Conservation (phyloP, 2,329 filamentous ascomycete genomes). For the Fonsecaea nubica region DNA sequence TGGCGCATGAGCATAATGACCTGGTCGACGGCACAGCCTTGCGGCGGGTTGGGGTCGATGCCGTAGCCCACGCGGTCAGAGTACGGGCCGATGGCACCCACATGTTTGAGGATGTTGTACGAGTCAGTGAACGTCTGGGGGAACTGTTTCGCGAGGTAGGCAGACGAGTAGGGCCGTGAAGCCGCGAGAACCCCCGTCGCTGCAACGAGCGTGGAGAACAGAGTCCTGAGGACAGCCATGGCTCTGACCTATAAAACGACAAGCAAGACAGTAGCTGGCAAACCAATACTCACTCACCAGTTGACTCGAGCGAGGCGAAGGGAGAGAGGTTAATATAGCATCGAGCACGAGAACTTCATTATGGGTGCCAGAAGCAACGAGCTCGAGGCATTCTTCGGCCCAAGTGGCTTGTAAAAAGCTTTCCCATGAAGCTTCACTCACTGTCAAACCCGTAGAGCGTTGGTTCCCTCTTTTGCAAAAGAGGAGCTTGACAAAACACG, state of each 20-base stretch:
- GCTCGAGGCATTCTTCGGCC: background rate
- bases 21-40: conserved; percentile 61
- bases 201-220: background rate
- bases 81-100: conserved; percentile 94
- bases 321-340: background rate
- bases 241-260: background rate
- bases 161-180: background rate
- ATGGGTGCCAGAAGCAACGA: background rate
- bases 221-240: background rate
- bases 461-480: background rate
- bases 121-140: conserved; percentile 22
- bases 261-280: background rate
- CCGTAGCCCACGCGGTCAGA: conserved; percentile 62
- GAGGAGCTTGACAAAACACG: background rate
- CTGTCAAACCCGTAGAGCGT: background rate
- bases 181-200: background rate
- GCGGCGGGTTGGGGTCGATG: conserved; percentile 92
- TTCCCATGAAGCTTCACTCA: background rate
- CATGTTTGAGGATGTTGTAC: conserved; percentile 59
- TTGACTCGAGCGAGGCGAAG: background rate
- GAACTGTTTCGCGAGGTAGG: conserved; percentile 22
- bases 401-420: background rate
- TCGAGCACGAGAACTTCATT: background rate
- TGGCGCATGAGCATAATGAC: conserved; percentile 55
- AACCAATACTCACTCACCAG: background rate